Conservation (phyloP, 1,284 basidiomycete genomes). For the Porphyrellus sp. region DNA sequence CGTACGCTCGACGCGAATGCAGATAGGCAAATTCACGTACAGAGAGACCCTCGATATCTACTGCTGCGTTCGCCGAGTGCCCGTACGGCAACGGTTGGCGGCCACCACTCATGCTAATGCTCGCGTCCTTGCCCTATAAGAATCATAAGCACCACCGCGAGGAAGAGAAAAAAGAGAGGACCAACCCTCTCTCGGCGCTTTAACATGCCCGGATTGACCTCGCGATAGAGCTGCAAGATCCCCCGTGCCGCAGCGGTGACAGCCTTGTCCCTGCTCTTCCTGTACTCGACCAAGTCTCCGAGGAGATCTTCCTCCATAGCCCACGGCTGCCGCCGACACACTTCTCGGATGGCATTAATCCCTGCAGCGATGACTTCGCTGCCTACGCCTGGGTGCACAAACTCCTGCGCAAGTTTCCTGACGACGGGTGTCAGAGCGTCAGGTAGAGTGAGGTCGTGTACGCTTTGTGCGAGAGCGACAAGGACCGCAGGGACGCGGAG, state of each 20-base stretch:
- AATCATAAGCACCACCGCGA: constrained; percentile 6
- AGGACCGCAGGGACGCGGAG: constrained; percentile 93
- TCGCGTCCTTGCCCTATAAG: constrained; percentile 78
- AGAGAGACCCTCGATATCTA: constrained; percentile 88
- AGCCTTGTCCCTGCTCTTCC: constrained; percentile 93
- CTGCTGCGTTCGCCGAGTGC: constrained; percentile 67
- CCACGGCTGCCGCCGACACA: constrained; percentile 93
- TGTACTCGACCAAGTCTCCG: constrained; percentile 90
- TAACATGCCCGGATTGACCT: constrained; percentile 93
- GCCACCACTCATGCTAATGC: constrained; percentile 64
- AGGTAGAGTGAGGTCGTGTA: constrained; percentile 94
- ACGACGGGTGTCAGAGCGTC: constrained; percentile 89
- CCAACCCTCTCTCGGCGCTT: constrained; percentile 82
- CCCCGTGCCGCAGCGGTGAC: constrained; percentile 88
- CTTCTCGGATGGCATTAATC: constrained; percentile 91
- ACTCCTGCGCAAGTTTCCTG: constrained; percentile 90
- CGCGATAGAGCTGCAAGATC: constrained; percentile 89
- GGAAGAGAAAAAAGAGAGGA: constrained; percentile 2
- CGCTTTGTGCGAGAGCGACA: constrained; percentile 91
- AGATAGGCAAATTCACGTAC: constrained; percentile 40
- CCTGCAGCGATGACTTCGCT: constrained; percentile 95
- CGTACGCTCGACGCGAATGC: neutral
- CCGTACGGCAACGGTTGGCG: constrained; percentile 78
- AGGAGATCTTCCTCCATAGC: constrained; percentile 94
- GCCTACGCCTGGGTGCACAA: constrained; percentile 96